Percentiles rank a stretch among this genome's conserved stretches.
These are phyloP conservation scores for Ophiorrhiza pumila DNA, from an alignment of 257 asterid species.

Conservation along the genomic window DNA sequence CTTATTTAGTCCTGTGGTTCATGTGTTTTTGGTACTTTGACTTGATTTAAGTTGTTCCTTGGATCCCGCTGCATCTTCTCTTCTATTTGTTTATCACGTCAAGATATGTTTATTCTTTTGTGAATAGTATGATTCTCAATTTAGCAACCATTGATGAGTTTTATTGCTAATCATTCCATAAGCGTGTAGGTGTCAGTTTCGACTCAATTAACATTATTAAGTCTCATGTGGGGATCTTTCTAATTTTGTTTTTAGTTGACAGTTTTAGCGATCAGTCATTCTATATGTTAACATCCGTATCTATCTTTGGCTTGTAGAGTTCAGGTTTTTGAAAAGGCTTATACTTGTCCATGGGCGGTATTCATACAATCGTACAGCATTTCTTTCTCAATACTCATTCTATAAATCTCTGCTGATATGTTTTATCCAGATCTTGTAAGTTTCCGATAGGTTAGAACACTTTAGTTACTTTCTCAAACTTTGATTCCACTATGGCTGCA, in stretches of 20 bases:
- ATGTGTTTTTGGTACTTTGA: not conserved
- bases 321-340: conserved; percentile 87
- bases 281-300: conserved; percentile 3
- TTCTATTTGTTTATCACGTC: not conserved
- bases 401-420: conserved; percentile 91
- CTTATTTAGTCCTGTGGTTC: not conserved
- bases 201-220: not conserved
- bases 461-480: conserved; percentile 20
- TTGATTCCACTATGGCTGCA: conserved; percentile 16
- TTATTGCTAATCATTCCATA: not conserved
- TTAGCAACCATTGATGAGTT: conserved; percentile 1
- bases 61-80: not conserved
- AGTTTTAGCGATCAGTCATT: not conserved
- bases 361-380: conserved; percentile 95
- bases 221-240: not conserved
- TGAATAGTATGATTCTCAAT: not conserved
- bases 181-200: not conserved
- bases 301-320: conserved; percentile 58
- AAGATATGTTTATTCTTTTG: not conserved
- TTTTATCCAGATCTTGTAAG: conserved; percentile 98
- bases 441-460: conserved; percentile 18
- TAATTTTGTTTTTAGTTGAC: not conserved
- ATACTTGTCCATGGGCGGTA: conserved; percentile 98
- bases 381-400: conserved; percentile 96
- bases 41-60: not conserved